Evolutionary conservation across 805 yeast species (phyloP), one percentile per base, ranked within the genome.

Genomic region (Osmozyma mogii): DNA sequence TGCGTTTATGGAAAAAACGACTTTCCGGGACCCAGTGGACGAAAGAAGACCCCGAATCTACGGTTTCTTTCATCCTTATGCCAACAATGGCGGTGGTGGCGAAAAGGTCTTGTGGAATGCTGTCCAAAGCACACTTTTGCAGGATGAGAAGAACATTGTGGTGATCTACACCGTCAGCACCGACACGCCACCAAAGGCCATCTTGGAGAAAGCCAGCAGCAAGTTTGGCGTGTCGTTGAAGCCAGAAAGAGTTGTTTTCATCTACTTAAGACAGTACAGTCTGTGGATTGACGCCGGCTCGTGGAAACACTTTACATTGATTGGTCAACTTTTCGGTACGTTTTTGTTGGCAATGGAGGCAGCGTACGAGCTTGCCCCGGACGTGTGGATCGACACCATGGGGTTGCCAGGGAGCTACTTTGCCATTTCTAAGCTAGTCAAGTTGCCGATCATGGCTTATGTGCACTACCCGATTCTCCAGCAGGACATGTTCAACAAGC

Each of bases 81-180:
- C 96, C 40, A 84, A 83, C 50, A 94, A 95, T 22, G 95, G 94
- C 26, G 99, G 99, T 12, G 99, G 99, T 17, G 99, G 99, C 15
- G 99, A 92, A 51, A 73, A 89, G 33, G 98, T 92, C 1, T 61
- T 92, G 23, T 92, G 98, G 98, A 87, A 84, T 32, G 95, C 96
- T 0, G 84, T 89, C 5, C 69, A 72, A 41, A 68, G 78, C 18
- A 82, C 95, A 0, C 59, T 88, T 35, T 40, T 52, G 7, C 55
- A 61, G 14, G 63, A 68, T 37, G 56, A 58, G 5, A 46, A 55
- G 17, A 74, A 76, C 43, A 57, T 83, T 6, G 82, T 70, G 2
- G 77, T 73, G 2, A 62, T 92, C 6, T 92, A 92, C 51, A 77
- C 88, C 10, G 84, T 84, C 13, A 83, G 77, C 45, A 40, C 35